phyloP scores from a whole-genome alignment of 352 stramenopile genomes.

The Heterotrichella gracilis region DNA sequence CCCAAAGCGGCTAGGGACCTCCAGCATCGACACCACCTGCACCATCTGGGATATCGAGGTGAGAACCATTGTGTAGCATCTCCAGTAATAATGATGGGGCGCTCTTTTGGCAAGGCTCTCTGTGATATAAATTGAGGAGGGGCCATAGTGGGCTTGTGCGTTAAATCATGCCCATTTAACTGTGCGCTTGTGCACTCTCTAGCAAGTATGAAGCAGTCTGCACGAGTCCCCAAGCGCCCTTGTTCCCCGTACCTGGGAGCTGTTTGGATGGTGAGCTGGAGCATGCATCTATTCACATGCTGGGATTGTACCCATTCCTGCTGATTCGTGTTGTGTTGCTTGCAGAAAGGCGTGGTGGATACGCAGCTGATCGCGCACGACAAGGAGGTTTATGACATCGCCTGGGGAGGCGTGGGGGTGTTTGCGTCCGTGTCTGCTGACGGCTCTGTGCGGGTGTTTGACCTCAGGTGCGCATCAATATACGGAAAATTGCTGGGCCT shows the following conservation, averaged over 20 bases:
- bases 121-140: too few species aligned
- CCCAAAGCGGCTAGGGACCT: constrained; percentile 65
- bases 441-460: constrained; percentile 73
- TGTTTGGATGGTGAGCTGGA: background rate
- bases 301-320: background rate
- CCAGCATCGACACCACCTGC: constrained; percentile 79
- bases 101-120: too few species aligned
- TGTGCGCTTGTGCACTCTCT: too few species aligned
- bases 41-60: constrained; percentile 91
- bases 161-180: too few species aligned
- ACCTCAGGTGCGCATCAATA: too few species aligned
- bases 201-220: too few species aligned
- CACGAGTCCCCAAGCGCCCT: too few species aligned
- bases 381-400: constrained; percentile 85
- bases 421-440: constrained; percentile 83
- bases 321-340: too few species aligned
- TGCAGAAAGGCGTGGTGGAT: constrained; percentile 23
- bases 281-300: background rate
- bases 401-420: constrained; percentile 55
- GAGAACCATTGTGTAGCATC: constrained; percentile 21
- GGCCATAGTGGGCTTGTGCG: too few species aligned
- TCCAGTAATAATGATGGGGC: background rate
- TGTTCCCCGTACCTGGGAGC: too few species aligned
- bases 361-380: constrained; percentile 93
- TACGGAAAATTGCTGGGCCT: constrained; percentile 28